These are phyloP conservation scores for Trichoderma polysporum DNA, from an alignment of 2,329 filamentous ascomycete genomes.

Conservation along the genomic window DNA sequence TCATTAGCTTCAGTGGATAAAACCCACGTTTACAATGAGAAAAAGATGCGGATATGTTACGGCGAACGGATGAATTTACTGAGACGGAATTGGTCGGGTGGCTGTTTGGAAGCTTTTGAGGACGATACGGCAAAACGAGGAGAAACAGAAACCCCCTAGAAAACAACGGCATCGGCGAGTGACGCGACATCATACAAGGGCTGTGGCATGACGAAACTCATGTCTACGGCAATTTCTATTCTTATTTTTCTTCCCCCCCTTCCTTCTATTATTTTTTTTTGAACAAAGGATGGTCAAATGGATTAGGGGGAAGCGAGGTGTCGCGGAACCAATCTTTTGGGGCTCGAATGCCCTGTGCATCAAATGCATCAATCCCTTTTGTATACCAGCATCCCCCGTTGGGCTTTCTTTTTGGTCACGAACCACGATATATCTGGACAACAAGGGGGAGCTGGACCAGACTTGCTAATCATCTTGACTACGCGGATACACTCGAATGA, in stretches of 20 bases:
- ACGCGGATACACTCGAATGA: slow-evolving; percentile 23
- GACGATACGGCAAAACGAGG: neutral
- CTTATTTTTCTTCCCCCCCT: neutral
- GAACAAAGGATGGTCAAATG: neutral
- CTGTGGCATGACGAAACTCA: neutral
- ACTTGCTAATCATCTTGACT: slow-evolving; percentile 22
- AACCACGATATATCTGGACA: slow-evolving; percentile 19
- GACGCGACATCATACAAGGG: neutral
- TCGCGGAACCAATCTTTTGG: neutral
- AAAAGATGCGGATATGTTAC: neutral
- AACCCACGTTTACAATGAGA: neutral
- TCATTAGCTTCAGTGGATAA: slow-evolving; percentile 51
- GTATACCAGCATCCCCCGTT: slow-evolving; percentile 16
- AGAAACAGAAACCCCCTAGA: neutral
- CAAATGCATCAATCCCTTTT: slow-evolving; percentile 17
- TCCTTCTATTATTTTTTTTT: neutral
- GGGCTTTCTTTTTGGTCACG: slow-evolving; percentile 18
- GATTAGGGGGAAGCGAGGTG: neutral
- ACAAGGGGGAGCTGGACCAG: neutral
- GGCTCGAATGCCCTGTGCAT: neutral
- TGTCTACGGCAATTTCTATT: neutral
- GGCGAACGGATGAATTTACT: neutral
- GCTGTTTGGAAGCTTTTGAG: neutral
- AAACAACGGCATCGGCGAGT: slow-evolving; percentile 1
- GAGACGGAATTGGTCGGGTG: neutral